Conservation (phyloP, 257 asterid genomes). For the Capsicum baccatum region DNA sequence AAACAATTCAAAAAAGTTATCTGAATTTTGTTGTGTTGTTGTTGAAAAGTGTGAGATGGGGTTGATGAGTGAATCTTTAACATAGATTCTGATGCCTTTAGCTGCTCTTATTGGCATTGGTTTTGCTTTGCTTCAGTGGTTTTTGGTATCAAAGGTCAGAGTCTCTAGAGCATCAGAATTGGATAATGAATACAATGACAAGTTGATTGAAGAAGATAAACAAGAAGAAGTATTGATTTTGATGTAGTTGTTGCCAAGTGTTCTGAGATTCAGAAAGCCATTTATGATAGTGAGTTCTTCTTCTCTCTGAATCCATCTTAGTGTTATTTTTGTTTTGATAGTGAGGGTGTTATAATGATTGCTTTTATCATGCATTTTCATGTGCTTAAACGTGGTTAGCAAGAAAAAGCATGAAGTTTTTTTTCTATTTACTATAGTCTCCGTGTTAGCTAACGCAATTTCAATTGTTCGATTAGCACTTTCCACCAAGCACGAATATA, state of each 20-base stretch:
- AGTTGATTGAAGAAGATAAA: constrained; percentile 42
- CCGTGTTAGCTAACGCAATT: neutral
- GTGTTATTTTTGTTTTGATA: neutral
- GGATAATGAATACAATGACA: constrained; percentile 24
- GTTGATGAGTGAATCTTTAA: constrained; percentile 36
- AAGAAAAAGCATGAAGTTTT: neutral
- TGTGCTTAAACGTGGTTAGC: neutral
- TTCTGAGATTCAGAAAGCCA: constrained; percentile 47
- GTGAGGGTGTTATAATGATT: neutral
- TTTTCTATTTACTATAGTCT: neutral
- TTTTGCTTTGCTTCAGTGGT: constrained; percentile 42
- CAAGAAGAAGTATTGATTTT: constrained; percentile 36
- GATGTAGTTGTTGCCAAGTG: constrained; percentile 37
- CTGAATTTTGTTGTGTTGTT: neutral
- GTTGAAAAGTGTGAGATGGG: constrained; percentile 27
- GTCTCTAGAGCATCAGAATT: constrained; percentile 18
- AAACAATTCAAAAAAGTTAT: neutral
- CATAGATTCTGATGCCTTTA: constrained; percentile 38
- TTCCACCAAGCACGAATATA: neutral
- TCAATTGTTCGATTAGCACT: neutral
- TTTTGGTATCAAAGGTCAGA: constrained; percentile 35
- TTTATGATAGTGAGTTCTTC: constrained; percentile 33
- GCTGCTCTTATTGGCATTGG: constrained; percentile 36
- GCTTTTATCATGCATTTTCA: neutral
- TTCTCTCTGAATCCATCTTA: neutral